Base-by-base conservation (phyloP, 495 filamentous ascomycete species). In the Schizothecium vesticola region DNA sequence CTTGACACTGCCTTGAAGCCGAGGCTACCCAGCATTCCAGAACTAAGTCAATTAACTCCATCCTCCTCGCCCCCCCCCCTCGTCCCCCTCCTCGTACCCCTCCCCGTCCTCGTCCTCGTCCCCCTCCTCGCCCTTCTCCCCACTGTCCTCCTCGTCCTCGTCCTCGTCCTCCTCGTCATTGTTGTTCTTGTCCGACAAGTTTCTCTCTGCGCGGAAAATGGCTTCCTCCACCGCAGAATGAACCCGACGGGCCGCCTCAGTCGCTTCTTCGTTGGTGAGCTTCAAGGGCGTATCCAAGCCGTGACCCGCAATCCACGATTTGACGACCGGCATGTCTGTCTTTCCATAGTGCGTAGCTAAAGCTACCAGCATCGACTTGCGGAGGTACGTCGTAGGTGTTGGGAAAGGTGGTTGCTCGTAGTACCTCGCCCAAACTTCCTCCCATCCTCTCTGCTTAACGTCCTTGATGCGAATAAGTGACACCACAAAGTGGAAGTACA, bases 401-500 rank as follows among this genome's bases (percentile, higher is more conserved):
- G 26, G 3, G 26, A 28, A 28, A 2, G 26, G 26, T 6, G 26
- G 26, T 2, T 3, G 3, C 6, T 28, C 26, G 26, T 28, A 28
- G 6, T 28, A 28, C 6, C 6, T 28, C 26, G 26, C 26, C 26
- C 26, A 28, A 2, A 28, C 26, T 3, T 28, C 26, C 6, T 28
- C 26, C 26, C 26, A 28, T 28, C 26, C 26, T 28, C 6, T 28
- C 26, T 6, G 2, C 3, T 28, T 28, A 6, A 28, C 6, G 6
- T 28, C 6, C 26, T 28, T 28, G 6, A 28, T 28, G 6, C 26
- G 26, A 28, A 28, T 28, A 28, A 69, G 63, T 13, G 67, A 57
- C 67, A 69, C 66, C 26, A 69, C n/a, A 36, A 69, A 69, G 66
- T 69, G 67, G 31, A 69, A 69, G 33, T 66, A 69, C 33, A 69